A percentile compares a stretch with the other conserved stretches of the same genome.
These are phyloP conservation scores for Aspergillus unguis DNA, from an alignment of 2,329 filamentous ascomycete genomes.

Conservation along the genomic window DNA sequence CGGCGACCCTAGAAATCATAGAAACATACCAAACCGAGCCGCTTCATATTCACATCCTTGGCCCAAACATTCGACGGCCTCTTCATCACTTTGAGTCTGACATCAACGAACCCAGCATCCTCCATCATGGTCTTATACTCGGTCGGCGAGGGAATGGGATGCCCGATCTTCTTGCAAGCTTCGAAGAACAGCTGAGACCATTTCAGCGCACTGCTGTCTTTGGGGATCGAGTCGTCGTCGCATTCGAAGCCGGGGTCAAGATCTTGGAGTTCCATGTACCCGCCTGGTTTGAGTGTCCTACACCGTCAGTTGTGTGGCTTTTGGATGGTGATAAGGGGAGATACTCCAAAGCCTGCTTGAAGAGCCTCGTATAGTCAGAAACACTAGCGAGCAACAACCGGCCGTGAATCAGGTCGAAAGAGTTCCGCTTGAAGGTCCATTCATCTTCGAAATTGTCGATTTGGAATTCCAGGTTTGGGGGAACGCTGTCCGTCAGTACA, in stretches of 20 bases:
- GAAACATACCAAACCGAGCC: not conserved
- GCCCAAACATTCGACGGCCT: not conserved
- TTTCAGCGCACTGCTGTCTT: not conserved
- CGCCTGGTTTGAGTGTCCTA: not conserved
- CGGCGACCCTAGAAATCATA: not conserved
- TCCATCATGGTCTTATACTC: conserved; percentile 2
- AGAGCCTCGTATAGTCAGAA: not conserved
- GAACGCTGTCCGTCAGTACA: not conserved
- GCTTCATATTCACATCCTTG: conserved; percentile 1
- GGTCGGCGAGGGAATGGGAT: not conserved
- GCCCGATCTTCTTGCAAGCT: not conserved
- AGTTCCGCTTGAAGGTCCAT: not conserved
- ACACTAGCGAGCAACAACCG: conserved; percentile 1
- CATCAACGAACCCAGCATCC: conserved; percentile 2
- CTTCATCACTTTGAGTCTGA: not conserved
- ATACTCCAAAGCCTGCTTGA: not conserved
- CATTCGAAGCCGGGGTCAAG: not conserved
- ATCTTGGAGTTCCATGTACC: not conserved
- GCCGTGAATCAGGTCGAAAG: conserved; percentile 1
- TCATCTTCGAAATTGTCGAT: conserved; percentile 2
- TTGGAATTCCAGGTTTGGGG: conserved; percentile 1
- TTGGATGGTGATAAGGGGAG: not conserved
- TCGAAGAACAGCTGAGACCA: conserved; percentile 2
- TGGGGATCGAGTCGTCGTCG: not conserved
- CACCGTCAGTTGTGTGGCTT: not conserved